Base-by-base conservation (phyloP, 345 rosid genomes). In the Rubroshorea leprosula region DNA sequence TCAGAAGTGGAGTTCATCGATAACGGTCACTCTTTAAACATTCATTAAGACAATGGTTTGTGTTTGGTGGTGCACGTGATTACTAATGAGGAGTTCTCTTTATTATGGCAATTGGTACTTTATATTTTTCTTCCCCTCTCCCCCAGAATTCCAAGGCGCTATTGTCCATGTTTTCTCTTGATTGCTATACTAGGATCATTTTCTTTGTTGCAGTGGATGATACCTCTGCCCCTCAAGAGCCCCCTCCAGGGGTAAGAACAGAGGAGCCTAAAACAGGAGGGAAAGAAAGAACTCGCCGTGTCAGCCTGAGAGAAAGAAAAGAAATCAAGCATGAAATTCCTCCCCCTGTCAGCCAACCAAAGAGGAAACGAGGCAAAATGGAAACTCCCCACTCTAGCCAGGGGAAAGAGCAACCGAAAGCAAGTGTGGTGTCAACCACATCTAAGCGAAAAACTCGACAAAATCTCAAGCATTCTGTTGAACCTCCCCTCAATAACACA, bases 401-500 rank as follows among this genome's bases (percentile, higher is more conserved):
- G 16, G 16, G 45, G 15, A 18, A 48, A 48, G 23, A 9, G 3
- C 0, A 6, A 23, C 20, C 4, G 22, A 48, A 48, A 48, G 49
- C 17, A 45, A 48, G 5, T 7, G 23, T 48, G 13, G 35, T 8
- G 20, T 48, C 51, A 18, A 12, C 54, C 45, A 14, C 67, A 38
- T 25, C 68, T 48, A 70, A 54, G 61, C 78, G 58, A 23, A 71
- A 57, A 48, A 51, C 70, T 59, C 67, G 78, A 2, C 80, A 54
- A 22, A 38, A 75, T 26, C 49, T 57, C 15, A 75, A 65, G 61
- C 26, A 23, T 22, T 51, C n/a, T n/a, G n/a, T n/a, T n/a, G n/a
- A n/a, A n/a, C n/a, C n/a, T n/a, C 11, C n/a, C 15, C 5, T 23
- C 4, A 44, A 60, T 15, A 57, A 54, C 47, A 64, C 68, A 65